Percentiles rank a stretch among this genome's conserved stretches.
These are phyloP conservation scores for Henningerozyma blattae DNA, from an alignment of 805 yeast species.

Conservation along the genomic window DNA sequence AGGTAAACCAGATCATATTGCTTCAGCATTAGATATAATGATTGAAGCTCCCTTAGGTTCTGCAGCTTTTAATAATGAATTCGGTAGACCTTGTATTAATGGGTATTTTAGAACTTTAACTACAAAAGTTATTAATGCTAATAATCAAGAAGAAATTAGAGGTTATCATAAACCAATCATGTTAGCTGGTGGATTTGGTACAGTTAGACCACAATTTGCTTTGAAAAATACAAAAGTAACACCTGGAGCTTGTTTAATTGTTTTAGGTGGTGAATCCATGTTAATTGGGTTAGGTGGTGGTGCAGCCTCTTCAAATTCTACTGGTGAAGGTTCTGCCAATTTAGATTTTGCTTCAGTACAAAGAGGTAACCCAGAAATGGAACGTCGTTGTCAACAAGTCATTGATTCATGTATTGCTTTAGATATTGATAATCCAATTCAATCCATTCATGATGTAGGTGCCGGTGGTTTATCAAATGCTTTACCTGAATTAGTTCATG, in stretches of 20 bases:
- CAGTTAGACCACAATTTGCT: conserved; percentile 87
- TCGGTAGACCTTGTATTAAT: conserved; percentile 93
- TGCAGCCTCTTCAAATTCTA: conserved; percentile 94
- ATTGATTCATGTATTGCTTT: conserved; percentile 86
- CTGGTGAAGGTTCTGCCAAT: conserved; percentile 93
- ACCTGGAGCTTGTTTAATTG: conserved; percentile 85
- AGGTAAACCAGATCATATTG: conserved; percentile 89
- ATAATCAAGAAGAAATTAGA: conserved; percentile 62
- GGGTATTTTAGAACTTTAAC: conserved; percentile 96
- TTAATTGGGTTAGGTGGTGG: conserved; percentile 99
- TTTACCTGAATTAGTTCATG: conserved; percentile 93
- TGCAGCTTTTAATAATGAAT: conserved; percentile 96
- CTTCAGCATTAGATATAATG: conserved; percentile 89
- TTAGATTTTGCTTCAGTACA: conserved; percentile 98
- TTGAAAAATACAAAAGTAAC: conserved; percentile 79
- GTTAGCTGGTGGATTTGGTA: conserved; percentile 99
- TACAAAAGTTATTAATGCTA: conserved; percentile 52
- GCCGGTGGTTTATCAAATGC: conserved; percentile 99
- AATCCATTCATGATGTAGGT: conserved; percentile 96
- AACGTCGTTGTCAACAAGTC: conserved; percentile 97
- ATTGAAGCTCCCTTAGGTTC: conserved; percentile 95
- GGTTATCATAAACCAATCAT: conserved; percentile 98
- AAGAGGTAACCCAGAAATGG: conserved; percentile 99
- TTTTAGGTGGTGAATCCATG: conserved; percentile 96
- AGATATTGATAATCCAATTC: conserved; percentile 69